Evolutionary conservation across 1,139 yeast species (phyloP).

Genomic region (Debaryomyces sp.): DNA sequence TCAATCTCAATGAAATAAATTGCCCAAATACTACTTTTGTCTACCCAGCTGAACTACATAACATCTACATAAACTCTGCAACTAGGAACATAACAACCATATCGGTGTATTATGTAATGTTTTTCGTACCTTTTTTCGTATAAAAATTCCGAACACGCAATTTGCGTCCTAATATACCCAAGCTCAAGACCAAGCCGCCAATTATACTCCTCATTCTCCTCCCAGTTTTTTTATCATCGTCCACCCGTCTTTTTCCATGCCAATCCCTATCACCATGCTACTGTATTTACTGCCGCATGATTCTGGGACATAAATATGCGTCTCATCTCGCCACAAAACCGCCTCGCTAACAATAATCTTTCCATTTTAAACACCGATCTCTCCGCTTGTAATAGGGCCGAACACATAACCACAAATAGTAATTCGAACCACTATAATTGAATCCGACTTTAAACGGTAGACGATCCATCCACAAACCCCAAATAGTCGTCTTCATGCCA

Average conservation of each 20-base stretch:
- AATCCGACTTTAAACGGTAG: background rate
- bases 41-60: background rate
- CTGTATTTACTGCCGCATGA: background rate
- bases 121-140: background rate
- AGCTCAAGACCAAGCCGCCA: background rate
- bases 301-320: background rate
- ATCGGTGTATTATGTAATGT: background rate
- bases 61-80: background rate
- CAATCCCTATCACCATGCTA: background rate
- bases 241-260: background rate
- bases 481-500: background rate
- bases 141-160: background rate
- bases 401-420: background rate
- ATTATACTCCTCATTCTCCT: background rate
- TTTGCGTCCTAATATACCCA: background rate
- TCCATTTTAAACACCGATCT: background rate
- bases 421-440: background rate
- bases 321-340: constrained; percentile 2
- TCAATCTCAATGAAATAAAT: background rate
- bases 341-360: background rate
- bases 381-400: background rate
- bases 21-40: background rate
- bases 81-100: background rate
- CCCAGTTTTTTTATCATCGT: background rate
- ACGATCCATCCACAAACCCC: background rate